These are phyloP conservation scores for Chloranthus sessilifolius DNA, from an alignment of 164 flowering plant genomes.

Conservation along the genomic window DNA sequence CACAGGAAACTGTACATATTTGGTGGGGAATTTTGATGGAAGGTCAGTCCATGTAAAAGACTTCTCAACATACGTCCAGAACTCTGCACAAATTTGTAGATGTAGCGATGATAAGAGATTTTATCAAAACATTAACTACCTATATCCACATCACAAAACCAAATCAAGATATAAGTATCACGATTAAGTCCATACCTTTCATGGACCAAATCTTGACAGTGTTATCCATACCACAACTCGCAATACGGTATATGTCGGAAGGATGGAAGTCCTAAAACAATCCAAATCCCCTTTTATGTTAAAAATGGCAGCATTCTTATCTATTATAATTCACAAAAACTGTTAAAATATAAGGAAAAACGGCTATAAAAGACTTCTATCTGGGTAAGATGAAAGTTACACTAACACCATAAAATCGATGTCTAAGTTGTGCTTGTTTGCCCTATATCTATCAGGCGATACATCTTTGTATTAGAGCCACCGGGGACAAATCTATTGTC, in stretches of 20 bases:
- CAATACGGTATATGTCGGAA: conserved; percentile 86
- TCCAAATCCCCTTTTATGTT: conserved; percentile 6
- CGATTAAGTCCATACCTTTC: conserved; percentile 53
- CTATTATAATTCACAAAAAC: neutral
- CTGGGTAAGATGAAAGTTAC: no score
- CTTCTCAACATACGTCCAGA: conserved; percentile 96
- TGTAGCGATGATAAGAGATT: conserved; percentile 5
- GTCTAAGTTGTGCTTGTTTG: no score
- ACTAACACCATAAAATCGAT: no score
- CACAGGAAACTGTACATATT: conserved; percentile 97
- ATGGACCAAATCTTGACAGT: conserved; percentile 99
- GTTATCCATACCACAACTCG: conserved; percentile 99
- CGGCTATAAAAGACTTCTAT: no score
- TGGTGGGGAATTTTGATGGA: conserved; percentile 98
- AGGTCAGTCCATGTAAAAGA: conserved; percentile 96
- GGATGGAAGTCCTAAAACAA: conserved; percentile 89
- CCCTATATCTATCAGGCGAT: no score
- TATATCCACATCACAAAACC: neutral
- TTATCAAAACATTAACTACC: neutral
- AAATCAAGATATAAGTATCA: neutral
- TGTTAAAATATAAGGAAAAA: no score
- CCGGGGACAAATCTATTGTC: no score
- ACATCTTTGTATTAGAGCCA: no score
- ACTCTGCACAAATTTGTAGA: conserved; percentile 48
- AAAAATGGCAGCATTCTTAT: neutral